Conservation (phyloP, 2,329 filamentous ascomycete genomes). For the Ophiostoma himal-ulmi region DNA sequence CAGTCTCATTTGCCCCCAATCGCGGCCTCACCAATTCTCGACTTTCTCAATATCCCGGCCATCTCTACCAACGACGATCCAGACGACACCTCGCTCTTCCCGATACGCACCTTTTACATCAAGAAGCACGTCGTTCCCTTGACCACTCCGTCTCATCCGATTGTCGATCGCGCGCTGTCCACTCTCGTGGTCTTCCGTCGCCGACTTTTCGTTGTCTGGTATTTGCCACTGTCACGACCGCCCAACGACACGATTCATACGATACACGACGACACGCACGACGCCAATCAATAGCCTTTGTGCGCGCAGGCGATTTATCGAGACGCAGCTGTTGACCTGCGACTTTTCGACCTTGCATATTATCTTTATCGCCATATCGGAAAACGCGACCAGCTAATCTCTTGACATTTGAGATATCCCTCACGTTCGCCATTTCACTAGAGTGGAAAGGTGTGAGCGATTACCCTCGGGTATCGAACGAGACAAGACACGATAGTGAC, state of each 20-base stretch:
- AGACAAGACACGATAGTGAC: neutral
- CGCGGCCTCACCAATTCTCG: neutral
- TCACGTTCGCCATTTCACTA: neutral
- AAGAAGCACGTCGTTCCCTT: neutral
- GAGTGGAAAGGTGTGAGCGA: conserved; percentile 1
- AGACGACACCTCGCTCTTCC: neutral
- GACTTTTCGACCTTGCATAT: neutral
- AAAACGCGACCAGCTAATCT: conserved; percentile 3
- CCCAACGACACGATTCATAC: neutral
- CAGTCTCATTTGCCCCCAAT: neutral
- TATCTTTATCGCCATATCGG: neutral
- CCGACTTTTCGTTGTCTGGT: conserved; percentile 5
- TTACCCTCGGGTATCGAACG: neutral
- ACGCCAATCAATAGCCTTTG: neutral
- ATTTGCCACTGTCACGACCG: neutral
- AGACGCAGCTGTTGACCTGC: neutral
- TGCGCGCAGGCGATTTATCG: conserved; percentile 7
- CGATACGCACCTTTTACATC: neutral
- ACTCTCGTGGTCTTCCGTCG: neutral
- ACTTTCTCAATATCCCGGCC: neutral
- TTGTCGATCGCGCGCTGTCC: neutral
- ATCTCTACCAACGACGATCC: neutral
- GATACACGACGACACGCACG: conserved; percentile 13
- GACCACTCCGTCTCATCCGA: neutral
- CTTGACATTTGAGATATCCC: neutral